phyloP scores from a whole-genome alignment of 306 rosid species.

The Dryas alaskensis region DNA sequence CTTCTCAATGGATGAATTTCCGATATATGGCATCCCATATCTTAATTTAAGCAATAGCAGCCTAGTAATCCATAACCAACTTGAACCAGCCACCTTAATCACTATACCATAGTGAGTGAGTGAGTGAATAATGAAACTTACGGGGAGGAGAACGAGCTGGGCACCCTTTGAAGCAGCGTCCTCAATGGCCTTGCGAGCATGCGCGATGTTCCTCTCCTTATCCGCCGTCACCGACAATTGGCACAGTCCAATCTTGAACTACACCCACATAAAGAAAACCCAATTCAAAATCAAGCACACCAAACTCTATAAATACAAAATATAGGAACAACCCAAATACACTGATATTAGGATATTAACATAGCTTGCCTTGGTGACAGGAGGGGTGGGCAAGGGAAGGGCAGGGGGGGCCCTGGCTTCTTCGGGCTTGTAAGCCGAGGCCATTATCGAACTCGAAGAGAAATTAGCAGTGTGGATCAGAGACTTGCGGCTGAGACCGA shows the following conservation, averaged over 20 bases:
- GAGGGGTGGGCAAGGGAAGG: conserved; percentile 64
- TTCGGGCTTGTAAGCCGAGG: conserved; percentile 55
- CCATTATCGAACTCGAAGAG: conserved; percentile 45
- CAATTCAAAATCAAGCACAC: not conserved
- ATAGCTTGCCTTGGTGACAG: conserved; percentile 55
- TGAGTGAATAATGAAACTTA: conserved; percentile 26
- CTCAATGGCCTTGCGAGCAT: conserved; percentile 71
- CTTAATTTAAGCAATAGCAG: not conserved
- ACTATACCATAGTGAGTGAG: not conserved
- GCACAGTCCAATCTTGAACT: conserved; percentile 87
- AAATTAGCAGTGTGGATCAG: conserved; percentile 24
- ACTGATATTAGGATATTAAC: too few species aligned
- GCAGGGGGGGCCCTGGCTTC: conserved; percentile 73
- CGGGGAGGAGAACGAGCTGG: conserved; percentile 76
- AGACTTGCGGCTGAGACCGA: conserved; percentile 20
- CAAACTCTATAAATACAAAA: conserved; percentile 2
- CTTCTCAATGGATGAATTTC: not conserved
- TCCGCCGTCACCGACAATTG: conserved; percentile 79
- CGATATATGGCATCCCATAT: not conserved
- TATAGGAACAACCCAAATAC: not conserved
- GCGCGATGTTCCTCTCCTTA: conserved; percentile 72
- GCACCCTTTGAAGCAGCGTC: conserved; percentile 84
- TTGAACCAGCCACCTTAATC: not conserved
- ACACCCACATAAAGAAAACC: conserved; percentile 24
- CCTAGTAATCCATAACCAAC: not conserved